These are phyloP conservation scores for Arachnomyces sp. DNA, from an alignment of 2,329 filamentous ascomycete genomes.

Conservation along the genomic window DNA sequence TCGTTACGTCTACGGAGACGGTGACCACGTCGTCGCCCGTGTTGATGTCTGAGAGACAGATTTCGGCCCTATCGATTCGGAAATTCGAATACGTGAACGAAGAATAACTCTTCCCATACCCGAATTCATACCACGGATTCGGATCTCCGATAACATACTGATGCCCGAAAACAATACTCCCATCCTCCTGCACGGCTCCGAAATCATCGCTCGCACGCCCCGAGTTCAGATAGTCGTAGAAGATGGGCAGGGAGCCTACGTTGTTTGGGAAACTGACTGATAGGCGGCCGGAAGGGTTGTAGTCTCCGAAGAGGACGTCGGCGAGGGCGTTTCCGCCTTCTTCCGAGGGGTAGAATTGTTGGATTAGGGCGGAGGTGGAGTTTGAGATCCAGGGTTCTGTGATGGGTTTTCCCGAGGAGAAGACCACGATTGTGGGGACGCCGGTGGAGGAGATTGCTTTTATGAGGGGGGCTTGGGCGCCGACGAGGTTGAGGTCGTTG, in stretches of 20 bases:
- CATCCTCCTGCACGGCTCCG: conserved; percentile 49
- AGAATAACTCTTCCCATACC: conserved; percentile 60
- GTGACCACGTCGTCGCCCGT: conserved; percentile 48
- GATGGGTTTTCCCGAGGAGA: conserved; percentile 63
- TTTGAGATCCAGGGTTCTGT: conserved; percentile 66
- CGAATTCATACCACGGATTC: conserved; percentile 57
- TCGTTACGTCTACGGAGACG: conserved; percentile 55
- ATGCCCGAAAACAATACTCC: conserved; percentile 56
- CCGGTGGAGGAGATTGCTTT: conserved; percentile 60
- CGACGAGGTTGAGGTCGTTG: conserved; percentile 57
- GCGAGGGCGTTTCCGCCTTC: conserved; percentile 61
- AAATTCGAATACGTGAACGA: conserved; percentile 50
- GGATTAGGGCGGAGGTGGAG: conserved; percentile 57
- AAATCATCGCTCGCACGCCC: conserved; percentile 47
- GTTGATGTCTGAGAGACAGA: conserved; percentile 24
- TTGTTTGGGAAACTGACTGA: conserved; percentile 61
- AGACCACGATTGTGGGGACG: conserved; percentile 61
- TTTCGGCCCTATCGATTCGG: conserved; percentile 30
- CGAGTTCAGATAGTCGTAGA: conserved; percentile 66
- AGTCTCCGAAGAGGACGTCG: conserved; percentile 57
- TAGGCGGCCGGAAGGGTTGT: conserved; percentile 60
- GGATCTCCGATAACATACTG: conserved; percentile 58
- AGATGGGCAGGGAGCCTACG: conserved; percentile 60
- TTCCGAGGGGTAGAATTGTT: conserved; percentile 69
- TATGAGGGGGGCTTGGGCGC: conserved; percentile 61